Percentiles rank a stretch among this genome's conserved stretches.
Conservation (phyloP, 2,329 filamentous ascomycete genomes). For the Passalora sequoiae region DNA sequence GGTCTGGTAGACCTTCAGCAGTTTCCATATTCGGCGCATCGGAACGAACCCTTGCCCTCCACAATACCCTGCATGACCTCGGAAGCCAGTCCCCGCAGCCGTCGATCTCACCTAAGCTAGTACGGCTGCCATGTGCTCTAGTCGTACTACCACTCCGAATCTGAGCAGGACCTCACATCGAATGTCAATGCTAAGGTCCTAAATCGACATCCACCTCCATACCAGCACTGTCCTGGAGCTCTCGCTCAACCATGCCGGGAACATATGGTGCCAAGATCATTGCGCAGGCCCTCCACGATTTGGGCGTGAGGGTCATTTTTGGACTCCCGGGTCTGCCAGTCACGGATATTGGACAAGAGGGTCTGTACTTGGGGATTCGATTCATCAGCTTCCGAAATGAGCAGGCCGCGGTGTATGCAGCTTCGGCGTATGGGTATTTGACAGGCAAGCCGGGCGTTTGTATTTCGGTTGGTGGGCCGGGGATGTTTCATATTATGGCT, state of each 20-base stretch:
- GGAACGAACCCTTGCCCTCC: not conserved
- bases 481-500: slow-evolving; percentile 54
- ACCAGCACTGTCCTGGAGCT: not conserved
- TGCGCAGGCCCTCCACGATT: slow-evolving; percentile 45
- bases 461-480: slow-evolving; percentile 55
- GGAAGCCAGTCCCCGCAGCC: not conserved
- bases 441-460: slow-evolving; percentile 54
- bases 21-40: not conserved
- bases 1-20: too few relatives aligned
- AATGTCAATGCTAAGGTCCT: too few relatives aligned
- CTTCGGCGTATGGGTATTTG: slow-evolving; percentile 55
- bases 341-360: slow-evolving; percentile 54
- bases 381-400: slow-evolving; percentile 58
- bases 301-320: slow-evolving; percentile 50
- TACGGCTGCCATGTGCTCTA: not conserved
- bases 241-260: not conserved
- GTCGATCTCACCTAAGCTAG: not conserved
- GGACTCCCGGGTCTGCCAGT: slow-evolving; percentile 53
- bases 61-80: not conserved
- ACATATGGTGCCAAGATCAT: slow-evolving; percentile 43
- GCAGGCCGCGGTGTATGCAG: slow-evolving; percentile 55
- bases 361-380: slow-evolving; percentile 52
- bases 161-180: too few relatives aligned
- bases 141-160: too few relatives aligned
- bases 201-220: not conserved